A percentile compares a stretch with the other conserved stretches of the same genome.
Conservation (phyloP, 1,284 basidiomycete genomes). For the Mrakiaceae sp. region DNA sequence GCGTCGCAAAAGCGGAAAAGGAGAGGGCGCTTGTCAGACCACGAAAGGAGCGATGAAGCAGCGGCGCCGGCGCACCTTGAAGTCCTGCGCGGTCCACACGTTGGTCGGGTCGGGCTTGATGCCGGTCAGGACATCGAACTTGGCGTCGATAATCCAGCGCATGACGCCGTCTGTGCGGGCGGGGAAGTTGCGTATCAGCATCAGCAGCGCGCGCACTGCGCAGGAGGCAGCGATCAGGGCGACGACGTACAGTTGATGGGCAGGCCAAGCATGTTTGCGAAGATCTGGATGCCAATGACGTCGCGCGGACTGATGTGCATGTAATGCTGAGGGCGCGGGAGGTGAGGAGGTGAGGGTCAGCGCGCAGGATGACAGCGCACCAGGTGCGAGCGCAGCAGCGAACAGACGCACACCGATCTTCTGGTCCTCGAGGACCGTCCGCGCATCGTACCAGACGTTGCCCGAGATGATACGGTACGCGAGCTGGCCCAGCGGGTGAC, state of each 20-base stretch:
- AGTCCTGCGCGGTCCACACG: slow-evolving; percentile 20
- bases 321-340: slow-evolving; percentile 13
- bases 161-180: slow-evolving; percentile 16
- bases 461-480: slow-evolving; percentile 22
- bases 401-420: slow-evolving; percentile 13
- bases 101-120: slow-evolving; percentile 13
- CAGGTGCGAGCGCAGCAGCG: neutral
- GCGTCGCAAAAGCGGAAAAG: too few species aligned
- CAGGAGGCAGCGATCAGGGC: neutral
- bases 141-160: slow-evolving; percentile 19
- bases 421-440: slow-evolving; percentile 20
- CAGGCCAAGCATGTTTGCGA: slow-evolving; percentile 18
- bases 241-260: slow-evolving; percentile 15
- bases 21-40: too few species aligned
- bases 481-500: slow-evolving; percentile 21
- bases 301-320: slow-evolving; percentile 17
- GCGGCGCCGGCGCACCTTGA: neutral
- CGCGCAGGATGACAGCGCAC: neutral
- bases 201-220: neutral
- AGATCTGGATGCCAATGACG: slow-evolving; percentile 19
- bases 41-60: too few species aligned
- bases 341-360: neutral
- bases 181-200: neutral
- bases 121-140: slow-evolving; percentile 15
- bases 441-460: slow-evolving; percentile 20